These are phyloP conservation scores for Biancaea sappan DNA, from an alignment of 306 rosid species.

Conservation along the genomic window DNA sequence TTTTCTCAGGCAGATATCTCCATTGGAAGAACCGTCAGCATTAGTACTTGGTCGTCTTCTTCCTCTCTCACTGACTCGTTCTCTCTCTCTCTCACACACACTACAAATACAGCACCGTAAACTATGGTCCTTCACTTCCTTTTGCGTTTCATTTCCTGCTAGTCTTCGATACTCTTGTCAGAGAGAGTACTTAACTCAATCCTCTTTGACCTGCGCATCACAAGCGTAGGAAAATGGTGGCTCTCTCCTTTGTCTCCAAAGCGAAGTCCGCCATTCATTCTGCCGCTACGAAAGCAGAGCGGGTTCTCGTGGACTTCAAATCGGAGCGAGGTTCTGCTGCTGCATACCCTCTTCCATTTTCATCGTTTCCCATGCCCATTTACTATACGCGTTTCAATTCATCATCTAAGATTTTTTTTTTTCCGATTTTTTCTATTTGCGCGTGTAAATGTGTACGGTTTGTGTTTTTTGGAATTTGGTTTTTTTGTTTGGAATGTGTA, in stretches of 20 bases:
- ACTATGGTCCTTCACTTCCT: background rate
- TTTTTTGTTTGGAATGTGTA: constrained; percentile 4
- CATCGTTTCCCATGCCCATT: background rate
- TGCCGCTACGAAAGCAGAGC: constrained; percentile 96
- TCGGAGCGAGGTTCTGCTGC: constrained; percentile 61
- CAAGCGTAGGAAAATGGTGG: constrained; percentile 54
- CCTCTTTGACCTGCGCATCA: constrained; percentile 8
- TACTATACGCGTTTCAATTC: background rate
- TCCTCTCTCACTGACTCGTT: constrained; percentile 3
- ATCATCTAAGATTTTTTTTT: constrained; percentile 32
- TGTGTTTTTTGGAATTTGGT: background rate
- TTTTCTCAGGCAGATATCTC: background rate
- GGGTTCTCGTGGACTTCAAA: constrained; percentile 69
- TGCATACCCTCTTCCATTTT: background rate
- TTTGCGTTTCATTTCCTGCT: background rate
- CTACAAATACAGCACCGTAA: constrained; percentile 6
- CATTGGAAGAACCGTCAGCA: background rate
- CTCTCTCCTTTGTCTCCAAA: constrained; percentile 80
- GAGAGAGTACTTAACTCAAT: background rate
- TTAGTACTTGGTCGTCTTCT: background rate
- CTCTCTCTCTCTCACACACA: background rate
- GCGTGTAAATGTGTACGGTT: background rate
- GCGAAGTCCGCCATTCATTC: constrained; percentile 90
- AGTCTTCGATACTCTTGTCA: background rate
- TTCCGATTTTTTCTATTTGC: background rate